phyloP scores from a whole-genome alignment of 2,329 filamentous ascomycete species.

The Trichoderma endophyticum region DNA sequence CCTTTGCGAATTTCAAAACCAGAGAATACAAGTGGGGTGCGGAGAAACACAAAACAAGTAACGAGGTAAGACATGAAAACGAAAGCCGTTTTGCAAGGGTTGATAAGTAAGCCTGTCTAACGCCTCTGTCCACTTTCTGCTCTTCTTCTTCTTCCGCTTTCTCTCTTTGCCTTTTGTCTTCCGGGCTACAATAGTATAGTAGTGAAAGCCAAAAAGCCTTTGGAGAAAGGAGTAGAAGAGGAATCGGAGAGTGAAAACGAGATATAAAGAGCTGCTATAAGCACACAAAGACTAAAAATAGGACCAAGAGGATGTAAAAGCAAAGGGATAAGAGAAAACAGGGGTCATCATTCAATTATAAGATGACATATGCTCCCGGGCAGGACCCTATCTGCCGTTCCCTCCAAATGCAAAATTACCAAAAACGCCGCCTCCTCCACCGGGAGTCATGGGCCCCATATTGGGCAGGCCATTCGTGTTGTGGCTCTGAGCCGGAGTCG shows the following conservation, averaged over 20 bases:
- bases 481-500: constrained; percentile 49
- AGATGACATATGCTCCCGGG: constrained; percentile 18
- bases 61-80: neutral
- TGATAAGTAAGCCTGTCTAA: neutral
- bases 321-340: neutral
- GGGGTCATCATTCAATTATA: constrained; percentile 9
- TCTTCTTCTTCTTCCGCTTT: too few relatives aligned
- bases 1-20: neutral
- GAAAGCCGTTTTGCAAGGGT: neutral
- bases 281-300: neutral
- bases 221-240: neutral
- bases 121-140: neutral
- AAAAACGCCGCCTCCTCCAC: constrained; percentile 71
- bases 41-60: neutral
- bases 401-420: constrained; percentile 63
- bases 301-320: neutral
- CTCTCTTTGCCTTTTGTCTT: too few relatives aligned
- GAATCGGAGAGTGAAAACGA: neutral
- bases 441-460: constrained; percentile 74
- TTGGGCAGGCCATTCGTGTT: constrained; percentile 55
- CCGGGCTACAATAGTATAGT: neutral
- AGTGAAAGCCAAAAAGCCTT: neutral
- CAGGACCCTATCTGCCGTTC: constrained; percentile 33
- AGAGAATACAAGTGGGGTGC: neutral
- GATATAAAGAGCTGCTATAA: neutral